Percentiles rank a stretch among this genome's conserved stretches.
These are phyloP conservation scores for Beauveria caledonica DNA, from an alignment of 2,329 filamentous ascomycete genomes.

Conservation along the genomic window DNA sequence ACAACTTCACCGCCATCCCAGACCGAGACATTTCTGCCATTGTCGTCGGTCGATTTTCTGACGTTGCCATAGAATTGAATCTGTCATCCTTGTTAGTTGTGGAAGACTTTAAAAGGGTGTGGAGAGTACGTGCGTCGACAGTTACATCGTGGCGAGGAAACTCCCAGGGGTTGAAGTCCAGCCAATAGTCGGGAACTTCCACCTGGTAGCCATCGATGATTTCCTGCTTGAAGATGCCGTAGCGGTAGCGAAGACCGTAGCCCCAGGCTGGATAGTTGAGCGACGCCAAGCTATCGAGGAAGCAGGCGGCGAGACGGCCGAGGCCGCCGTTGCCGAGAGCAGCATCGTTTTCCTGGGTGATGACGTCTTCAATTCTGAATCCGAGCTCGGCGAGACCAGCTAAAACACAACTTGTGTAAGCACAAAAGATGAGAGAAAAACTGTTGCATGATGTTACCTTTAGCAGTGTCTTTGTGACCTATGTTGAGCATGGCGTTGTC, in stretches of 20 bases:
- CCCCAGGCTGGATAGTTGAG: constrained; percentile 97
- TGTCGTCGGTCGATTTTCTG: constrained; percentile 62
- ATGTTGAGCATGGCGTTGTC: constrained; percentile 99
- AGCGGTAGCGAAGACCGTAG: constrained; percentile 90
- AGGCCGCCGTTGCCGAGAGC: constrained; percentile 94
- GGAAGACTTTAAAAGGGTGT: background rate
- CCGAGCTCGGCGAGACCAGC: constrained; percentile 82
- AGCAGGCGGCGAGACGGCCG: constrained; percentile 89
- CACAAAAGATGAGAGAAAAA: background rate
- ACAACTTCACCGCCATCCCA: constrained; percentile 96
- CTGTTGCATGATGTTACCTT: constrained; percentile 41
- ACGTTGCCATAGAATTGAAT: constrained; percentile 94
- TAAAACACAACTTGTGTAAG: constrained; percentile 28
- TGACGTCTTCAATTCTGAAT: constrained; percentile 94
- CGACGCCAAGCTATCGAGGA: constrained; percentile 90
- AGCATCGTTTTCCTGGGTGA: constrained; percentile 90
- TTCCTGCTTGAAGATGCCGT: constrained; percentile 99
- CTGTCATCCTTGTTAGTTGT: constrained; percentile 21
- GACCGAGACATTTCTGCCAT: constrained; percentile 63
- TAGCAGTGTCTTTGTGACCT: constrained; percentile 75
- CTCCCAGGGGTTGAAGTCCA: constrained; percentile 99
- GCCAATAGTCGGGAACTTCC: constrained; percentile 97
- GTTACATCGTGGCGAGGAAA: constrained; percentile 93
- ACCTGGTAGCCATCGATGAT: constrained; percentile 97
- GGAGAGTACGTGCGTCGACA: constrained; percentile 52